Base-by-base conservation (phyloP, 2,329 filamentous ascomycete species). In the Huntiella omanensis region DNA sequence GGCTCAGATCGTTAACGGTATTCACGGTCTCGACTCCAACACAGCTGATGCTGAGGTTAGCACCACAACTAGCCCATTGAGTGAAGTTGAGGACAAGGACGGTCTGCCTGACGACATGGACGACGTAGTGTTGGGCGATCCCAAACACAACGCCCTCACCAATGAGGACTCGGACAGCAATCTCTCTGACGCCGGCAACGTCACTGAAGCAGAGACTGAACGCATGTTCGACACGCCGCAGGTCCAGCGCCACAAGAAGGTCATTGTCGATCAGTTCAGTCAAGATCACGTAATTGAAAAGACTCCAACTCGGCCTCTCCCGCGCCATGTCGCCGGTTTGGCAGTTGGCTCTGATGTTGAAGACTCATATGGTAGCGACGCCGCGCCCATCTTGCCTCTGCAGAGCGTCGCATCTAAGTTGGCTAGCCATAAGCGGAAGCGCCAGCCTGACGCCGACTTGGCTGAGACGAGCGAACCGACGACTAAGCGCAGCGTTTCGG, bases 141-240 rank as follows among this genome's bases (percentile, higher is more conserved):
- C 58, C 15, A 51, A 53, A 38, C 53, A 46, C 34, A 53, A 40
- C 19, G 10, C 22, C 22, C 47, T 55, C 7, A 50, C 54, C 19
- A 46, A 60, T 45, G 58, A 59, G 45, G 62, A 61, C 39, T 61
- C 59, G 28, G 63, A 66, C 54, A 73, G 66, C 54, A 65, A 71
- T 51, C 67, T 74, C 49, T 75, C 76, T 12, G 71, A 77, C 50
- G 62, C 67, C 47, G 64, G 66, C 54, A 73, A 76, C 56, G 74
- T 75, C 59, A 80, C 87, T 3, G 88, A 96, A 62, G 88, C 88
- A 33, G 88, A 95, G 63, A 96, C 88, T 1, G 87, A 95, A 63
- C 79, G 91, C 49, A 71, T 98, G 50, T 91, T 91, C 57, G 78
- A 83, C 57, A 93, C 85, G n/a, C 86, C 87, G 13, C 75, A 76